Conservation (phyloP, 345 rosid genomes). For the Salix suchowensis region DNA sequence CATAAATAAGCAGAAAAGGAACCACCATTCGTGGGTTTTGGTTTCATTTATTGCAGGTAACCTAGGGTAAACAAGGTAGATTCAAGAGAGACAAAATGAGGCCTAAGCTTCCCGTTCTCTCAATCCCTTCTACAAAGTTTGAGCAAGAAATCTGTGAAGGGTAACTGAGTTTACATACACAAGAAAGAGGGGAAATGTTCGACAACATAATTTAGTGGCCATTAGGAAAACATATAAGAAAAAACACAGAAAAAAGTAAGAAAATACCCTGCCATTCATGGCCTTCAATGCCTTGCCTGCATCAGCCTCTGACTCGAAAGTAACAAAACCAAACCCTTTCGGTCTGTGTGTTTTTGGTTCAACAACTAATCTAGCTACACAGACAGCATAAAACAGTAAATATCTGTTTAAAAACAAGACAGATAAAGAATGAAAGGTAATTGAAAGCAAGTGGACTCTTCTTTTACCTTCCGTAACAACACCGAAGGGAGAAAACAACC, state of each 20-base stretch:
- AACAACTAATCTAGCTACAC: slow-evolving; percentile 44
- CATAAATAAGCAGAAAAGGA: background rate
- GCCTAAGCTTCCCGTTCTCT: background rate
- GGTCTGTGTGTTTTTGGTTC: slow-evolving; percentile 55
- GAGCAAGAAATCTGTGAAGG: background rate
- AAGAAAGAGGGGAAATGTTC: background rate
- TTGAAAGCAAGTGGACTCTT: background rate
- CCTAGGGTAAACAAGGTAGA: too few relatives aligned
- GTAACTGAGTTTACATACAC: background rate
- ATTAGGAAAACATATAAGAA: background rate
- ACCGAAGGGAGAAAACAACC: slow-evolving; percentile 42
- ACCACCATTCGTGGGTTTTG: too few relatives aligned
- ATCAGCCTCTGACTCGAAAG: slow-evolving; percentile 47
- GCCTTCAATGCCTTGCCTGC: slow-evolving; percentile 57
- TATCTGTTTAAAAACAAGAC: background rate
- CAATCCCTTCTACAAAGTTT: background rate
- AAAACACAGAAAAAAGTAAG: background rate
- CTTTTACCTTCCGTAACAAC: slow-evolving; percentile 33
- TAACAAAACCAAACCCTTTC: slow-evolving; percentile 70
- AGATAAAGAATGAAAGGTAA: background rate
- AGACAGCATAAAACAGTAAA: background rate
- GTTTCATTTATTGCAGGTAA: too few relatives aligned
- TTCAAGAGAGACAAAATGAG: too few relatives aligned
- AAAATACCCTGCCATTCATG: slow-evolving; percentile 56
- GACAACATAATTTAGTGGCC: background rate